Base-by-base conservation (phyloP, 306 rosid species). In the Sophora flavescens region DNA sequence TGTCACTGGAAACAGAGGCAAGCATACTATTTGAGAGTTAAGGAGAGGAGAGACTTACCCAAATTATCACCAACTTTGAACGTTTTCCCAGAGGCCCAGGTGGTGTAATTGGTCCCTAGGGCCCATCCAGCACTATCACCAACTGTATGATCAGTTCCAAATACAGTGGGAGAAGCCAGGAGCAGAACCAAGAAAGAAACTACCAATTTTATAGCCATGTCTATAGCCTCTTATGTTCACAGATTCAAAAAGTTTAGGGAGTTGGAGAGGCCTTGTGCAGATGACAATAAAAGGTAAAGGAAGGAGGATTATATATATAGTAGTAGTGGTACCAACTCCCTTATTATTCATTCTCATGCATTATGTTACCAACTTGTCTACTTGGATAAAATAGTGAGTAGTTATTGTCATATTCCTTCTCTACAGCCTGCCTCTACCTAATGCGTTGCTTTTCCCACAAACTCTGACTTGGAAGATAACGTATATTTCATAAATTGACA, bases 11-110 rank as follows among this genome's bases (percentile, higher is more conserved):
- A 48, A 32, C 13, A n/a, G 32, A 32, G 58, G 12, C 5, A 67
- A 36, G 48, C 3, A 59, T 0, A 36, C 3, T 47, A 0, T 56
- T 8, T 17, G 8, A 41, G 68, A 39, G 44, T 28, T 7, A 47
- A 71, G 14, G 5, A 57, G 26, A 8, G 51, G 6, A 70, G 6
- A 70, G 4, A 30, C 71, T 63, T 74, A 93, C 97, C 82, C 33
- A 93, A 79, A 62, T 80, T 61, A 72, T 93, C 97, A 30, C 92
- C 93, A 74, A 84, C 89, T 0, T 1, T 50, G 85, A 93, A 89
- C 6, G 80, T 84, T 76, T 89, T 17, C 5, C 81, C 77, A 56
- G 90, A 9, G 65, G 84, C 30, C 96, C 96, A 93, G 17, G 75
- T 8, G 17, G 0, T 0, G 69, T 87, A 93, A 74, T 84, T 14